Conservation (phyloP, 139 green algal genomes). For the Volvox reticuliferus region DNA sequence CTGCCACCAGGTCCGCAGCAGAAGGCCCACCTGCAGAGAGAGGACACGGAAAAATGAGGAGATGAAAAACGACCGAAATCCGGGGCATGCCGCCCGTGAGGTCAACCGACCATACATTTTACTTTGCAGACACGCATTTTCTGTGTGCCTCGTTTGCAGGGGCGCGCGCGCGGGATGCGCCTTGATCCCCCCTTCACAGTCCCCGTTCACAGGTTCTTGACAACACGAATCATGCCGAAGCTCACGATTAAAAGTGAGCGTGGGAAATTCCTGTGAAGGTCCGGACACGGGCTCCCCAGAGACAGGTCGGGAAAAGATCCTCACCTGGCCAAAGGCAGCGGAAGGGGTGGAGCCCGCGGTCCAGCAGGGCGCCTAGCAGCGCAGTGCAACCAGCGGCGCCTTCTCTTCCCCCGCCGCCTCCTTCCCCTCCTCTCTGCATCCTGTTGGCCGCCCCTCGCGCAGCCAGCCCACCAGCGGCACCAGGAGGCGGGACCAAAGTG, state of each 20-base stretch:
- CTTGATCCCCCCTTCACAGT: too few relatives aligned
- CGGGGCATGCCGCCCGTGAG: too few relatives aligned
- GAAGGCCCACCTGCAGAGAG: not conserved
- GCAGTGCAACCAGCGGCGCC: not conserved
- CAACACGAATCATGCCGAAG: too few relatives aligned
- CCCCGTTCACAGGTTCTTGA: too few relatives aligned
- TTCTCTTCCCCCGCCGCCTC: too few relatives aligned
- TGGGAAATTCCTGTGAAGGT: not conserved
- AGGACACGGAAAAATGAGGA: not conserved
- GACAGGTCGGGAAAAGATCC: not conserved
- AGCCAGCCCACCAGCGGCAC: not conserved
- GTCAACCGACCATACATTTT: not conserved
- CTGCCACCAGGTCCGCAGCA: not conserved
- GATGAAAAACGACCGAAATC: not conserved
- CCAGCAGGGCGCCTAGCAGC: not conserved
- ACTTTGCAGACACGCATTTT: too few relatives aligned
- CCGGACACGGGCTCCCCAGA: not conserved
- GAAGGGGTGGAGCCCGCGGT: not conserved
- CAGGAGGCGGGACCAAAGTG: not conserved
- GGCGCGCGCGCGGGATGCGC: too few relatives aligned
- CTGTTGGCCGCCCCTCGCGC: not conserved
- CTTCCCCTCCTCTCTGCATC: too few relatives aligned
- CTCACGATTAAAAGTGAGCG: not conserved
- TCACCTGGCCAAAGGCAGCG: not conserved
- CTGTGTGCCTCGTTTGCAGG: too few relatives aligned